phyloP scores from a whole-genome alignment of 768 basidiomycete species.

The Auriscalpium orientale region DNA sequence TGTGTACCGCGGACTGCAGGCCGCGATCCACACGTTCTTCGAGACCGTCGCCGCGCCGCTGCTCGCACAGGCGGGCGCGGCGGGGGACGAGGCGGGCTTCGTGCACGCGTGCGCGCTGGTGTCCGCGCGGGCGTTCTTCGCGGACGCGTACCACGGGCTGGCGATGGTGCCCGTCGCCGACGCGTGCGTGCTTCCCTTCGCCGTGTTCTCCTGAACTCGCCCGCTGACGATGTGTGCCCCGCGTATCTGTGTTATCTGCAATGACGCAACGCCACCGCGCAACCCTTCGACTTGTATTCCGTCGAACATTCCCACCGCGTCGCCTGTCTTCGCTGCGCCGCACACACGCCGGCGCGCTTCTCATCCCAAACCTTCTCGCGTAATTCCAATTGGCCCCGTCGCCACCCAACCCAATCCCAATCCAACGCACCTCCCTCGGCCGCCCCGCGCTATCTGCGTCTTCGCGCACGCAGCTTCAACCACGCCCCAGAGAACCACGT shows the following conservation, averaged over 20 bases:
- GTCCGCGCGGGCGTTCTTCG: constrained; percentile 74
- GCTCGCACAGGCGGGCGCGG: constrained; percentile 12
- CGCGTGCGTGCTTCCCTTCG: constrained; percentile 47
- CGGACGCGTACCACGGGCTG: constrained; percentile 74
- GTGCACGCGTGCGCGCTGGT: constrained; percentile 55
- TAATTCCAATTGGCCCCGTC: too few species aligned
- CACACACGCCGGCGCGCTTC: too few species aligned
- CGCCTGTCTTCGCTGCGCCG: too few species aligned
- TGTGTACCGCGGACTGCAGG: neutral
- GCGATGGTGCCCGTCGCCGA: constrained; percentile 85
- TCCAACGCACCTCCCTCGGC: too few species aligned
- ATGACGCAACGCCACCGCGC: neutral
- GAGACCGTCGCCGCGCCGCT: constrained; percentile 12
- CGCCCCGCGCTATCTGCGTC: too few species aligned
- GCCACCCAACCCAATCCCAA: too few species aligned
- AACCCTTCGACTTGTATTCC: too few species aligned
- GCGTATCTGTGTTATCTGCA: neutral
- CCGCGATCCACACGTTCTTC: constrained; percentile 9
- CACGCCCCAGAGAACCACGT: constrained; percentile 62
- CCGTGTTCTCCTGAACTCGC: too few species aligned
- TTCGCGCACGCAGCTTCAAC: constrained; percentile 53
- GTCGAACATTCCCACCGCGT: too few species aligned
- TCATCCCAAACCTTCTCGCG: too few species aligned
- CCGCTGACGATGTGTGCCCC: too few species aligned
- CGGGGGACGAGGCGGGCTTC: constrained; percentile 19